Percentiles rank a stretch among this genome's conserved stretches.
Evolutionary conservation across 768 basidiomycete species (phyloP).

Genomic region (Lactifluus rugatus): DNA sequence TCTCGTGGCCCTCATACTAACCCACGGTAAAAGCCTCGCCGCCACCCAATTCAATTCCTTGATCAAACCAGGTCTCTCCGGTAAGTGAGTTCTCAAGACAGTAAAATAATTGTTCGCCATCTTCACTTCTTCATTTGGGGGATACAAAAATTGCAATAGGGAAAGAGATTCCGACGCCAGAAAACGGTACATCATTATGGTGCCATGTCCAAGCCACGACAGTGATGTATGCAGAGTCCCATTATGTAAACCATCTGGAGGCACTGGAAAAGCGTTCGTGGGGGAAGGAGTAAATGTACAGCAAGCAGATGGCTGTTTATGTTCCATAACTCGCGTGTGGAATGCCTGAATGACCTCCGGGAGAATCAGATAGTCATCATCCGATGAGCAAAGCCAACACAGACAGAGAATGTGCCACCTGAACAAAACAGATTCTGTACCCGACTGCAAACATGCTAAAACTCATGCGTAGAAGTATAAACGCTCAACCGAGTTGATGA

Average conservation of each 20-base stretch:
- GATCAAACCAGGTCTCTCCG: slow-evolving; percentile 56
- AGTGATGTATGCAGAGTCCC: slow-evolving; percentile 42
- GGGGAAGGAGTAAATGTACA: slow-evolving; percentile 49
- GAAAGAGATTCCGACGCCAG: slow-evolving; percentile 39
- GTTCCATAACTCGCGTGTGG: slow-evolving; percentile 31
- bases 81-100: slow-evolving; percentile 43
- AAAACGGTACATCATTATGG: slow-evolving; percentile 41
- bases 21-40: slow-evolving; percentile 57
- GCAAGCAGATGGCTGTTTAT: slow-evolving; percentile 20
- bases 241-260: slow-evolving; percentile 34
- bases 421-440: slow-evolving; percentile 52
- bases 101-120: slow-evolving; percentile 70
- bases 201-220: slow-evolving; percentile 59
- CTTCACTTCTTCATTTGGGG: slow-evolving; percentile 40
- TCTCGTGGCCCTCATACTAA: slow-evolving; percentile 42
- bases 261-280: slow-evolving; percentile 49
- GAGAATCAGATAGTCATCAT: slow-evolving; percentile 56
- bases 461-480: slow-evolving; percentile 55
- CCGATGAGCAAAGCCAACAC: slow-evolving; percentile 25
- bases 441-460: slow-evolving; percentile 42
- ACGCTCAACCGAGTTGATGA: slow-evolving; percentile 50
- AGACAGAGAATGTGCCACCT: slow-evolving; percentile 30
- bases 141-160: slow-evolving; percentile 36
- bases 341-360: slow-evolving; percentile 48
- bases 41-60: slow-evolving; percentile 49